Percentiles rank a stretch among this genome's conserved stretches.
Conservation (phyloP, 106 monocot genomes). For the Dendrobium officinale region DNA sequence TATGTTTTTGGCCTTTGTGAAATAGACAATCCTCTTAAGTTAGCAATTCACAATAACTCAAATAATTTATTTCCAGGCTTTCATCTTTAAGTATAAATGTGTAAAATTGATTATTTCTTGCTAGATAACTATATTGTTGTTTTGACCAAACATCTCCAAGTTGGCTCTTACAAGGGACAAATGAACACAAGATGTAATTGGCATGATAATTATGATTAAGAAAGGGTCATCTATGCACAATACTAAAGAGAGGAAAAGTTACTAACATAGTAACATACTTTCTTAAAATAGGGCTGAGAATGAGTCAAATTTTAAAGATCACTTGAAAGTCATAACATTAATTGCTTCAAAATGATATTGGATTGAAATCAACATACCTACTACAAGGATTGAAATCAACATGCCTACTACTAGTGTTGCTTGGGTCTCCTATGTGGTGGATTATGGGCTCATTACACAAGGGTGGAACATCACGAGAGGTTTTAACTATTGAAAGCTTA, state of each 20-base stretch:
- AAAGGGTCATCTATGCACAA: background rate
- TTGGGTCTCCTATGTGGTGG: background rate
- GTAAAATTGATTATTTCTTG: background rate
- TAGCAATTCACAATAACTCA: background rate
- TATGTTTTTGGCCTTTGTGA: slow-evolving; percentile 1
- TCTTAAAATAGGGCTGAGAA: background rate
- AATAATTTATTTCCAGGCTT: background rate
- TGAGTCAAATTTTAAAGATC: background rate
- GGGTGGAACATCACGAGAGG: background rate
- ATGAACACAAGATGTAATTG: background rate
- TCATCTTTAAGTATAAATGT: background rate
- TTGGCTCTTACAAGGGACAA: background rate
- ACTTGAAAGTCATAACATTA: background rate
- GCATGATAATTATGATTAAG: background rate
- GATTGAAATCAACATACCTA: background rate
- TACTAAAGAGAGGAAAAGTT: background rate
- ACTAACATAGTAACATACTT: background rate
- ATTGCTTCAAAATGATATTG: background rate
- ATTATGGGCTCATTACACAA: too few relatives aligned
- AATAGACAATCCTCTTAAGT: background rate
- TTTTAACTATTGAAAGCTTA: background rate
- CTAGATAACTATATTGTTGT: background rate
- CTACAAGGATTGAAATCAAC: background rate
- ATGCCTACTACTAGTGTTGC: background rate
- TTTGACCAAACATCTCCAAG: background rate